Percentiles rank a stretch among this genome's conserved stretches.
These are phyloP conservation scores for Choiromyces venosus DNA, from an alignment of 495 filamentous ascomycete genomes.

Conservation along the genomic window DNA sequence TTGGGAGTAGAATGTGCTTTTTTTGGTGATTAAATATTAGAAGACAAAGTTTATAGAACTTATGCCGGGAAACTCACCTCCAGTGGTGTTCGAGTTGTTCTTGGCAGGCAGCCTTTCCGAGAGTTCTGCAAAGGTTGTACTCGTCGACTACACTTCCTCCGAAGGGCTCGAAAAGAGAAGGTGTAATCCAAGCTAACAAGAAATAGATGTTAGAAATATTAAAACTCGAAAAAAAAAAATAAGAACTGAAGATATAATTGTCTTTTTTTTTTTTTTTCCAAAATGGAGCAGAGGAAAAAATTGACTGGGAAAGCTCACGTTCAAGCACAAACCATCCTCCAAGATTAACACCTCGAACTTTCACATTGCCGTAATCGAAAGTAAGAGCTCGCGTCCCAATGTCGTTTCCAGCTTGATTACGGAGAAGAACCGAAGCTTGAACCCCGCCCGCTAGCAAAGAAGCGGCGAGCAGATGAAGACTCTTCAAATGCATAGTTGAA, in stretches of 20 bases:
- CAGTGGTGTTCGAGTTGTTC: constrained; percentile 53
- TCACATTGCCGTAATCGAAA: constrained; percentile 26
- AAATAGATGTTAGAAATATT: constrained; percentile 15
- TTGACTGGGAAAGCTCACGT: constrained; percentile 38
- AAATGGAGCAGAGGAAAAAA: neutral
- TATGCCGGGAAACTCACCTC: constrained; percentile 39
- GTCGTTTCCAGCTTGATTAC: constrained; percentile 15
- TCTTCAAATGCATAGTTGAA: constrained; percentile 4
- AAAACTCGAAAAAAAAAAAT: constrained; percentile 22
- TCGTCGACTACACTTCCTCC: constrained; percentile 53
- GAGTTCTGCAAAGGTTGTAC: constrained; percentile 52
- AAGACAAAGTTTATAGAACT: neutral
- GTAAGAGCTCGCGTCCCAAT: constrained; percentile 25
- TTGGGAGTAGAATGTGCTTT: constrained; percentile 54
- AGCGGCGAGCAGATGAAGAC: constrained; percentile 7
- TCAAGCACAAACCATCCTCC: constrained; percentile 74
- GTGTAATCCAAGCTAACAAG: constrained; percentile 57
- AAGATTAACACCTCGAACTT: constrained; percentile 64
- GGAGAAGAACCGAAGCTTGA: constrained; percentile 20
- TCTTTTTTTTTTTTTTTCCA: neutral
- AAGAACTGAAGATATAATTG: neutral
- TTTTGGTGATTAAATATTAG: constrained; percentile 3
- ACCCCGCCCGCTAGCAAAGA: constrained; percentile 16
- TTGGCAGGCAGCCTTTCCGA: constrained; percentile 52
- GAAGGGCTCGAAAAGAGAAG: constrained; percentile 54